Evolutionary conservation across 306 rosid genomes (phyloP).

Genomic region (Canavalia ensiformis): DNA sequence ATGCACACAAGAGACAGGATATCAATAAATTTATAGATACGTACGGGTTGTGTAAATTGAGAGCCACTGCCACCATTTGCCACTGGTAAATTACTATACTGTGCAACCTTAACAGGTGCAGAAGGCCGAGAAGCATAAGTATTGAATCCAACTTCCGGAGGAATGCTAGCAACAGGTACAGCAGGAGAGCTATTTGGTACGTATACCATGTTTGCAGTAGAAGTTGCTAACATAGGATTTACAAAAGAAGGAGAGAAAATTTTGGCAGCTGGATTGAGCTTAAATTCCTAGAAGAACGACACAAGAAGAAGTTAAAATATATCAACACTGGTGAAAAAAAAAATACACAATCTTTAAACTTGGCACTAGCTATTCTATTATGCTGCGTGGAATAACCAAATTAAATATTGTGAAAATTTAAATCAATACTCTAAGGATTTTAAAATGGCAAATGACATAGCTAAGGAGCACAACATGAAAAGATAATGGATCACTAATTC

Average conservation of each 20-base stretch:
- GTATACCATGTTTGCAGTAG: conserved; percentile 68
- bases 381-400: conserved; percentile 29
- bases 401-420: conserved; percentile 15
- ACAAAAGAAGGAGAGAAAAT: conserved; percentile 76
- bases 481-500: conserved; percentile 26
- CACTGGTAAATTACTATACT: conserved; percentile 64
- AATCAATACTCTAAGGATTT: conserved; percentile 30
- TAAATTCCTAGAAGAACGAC: conserved; percentile 72
- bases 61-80: conserved; percentile 75
- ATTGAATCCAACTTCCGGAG: conserved; percentile 67
- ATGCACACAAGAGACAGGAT: conserved; percentile 35
- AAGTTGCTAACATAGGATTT: conserved; percentile 53
- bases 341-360: conserved; percentile 25
- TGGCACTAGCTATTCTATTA: conserved; percentile 28
- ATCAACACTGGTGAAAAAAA: conserved; percentile 4
- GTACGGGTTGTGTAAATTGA: conserved; percentile 82
- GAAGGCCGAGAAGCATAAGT: conserved; percentile 66
- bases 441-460: conserved; percentile 27
- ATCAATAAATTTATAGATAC: conserved; percentile 47
- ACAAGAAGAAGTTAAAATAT: conserved; percentile 36
- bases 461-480: background rate
- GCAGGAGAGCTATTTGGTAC: conserved; percentile 67
- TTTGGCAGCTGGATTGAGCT: conserved; percentile 95
- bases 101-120: conserved; percentile 70
- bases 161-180: conserved; percentile 64